Base-by-base conservation (phyloP, 306 rosid species). In the Lathyrus tuberosus region DNA sequence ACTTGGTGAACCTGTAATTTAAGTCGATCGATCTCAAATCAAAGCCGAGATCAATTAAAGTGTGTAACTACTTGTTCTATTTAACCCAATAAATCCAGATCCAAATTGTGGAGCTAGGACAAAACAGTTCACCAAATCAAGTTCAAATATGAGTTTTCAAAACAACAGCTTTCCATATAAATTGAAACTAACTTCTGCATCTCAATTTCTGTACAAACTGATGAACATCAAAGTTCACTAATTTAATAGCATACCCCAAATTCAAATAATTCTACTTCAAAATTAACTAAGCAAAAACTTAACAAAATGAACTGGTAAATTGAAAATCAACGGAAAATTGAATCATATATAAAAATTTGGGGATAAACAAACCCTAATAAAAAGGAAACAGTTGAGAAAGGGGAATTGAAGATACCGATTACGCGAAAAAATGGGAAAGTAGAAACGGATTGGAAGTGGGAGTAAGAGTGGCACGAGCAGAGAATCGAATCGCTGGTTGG, bases 361-460 rank as follows among this genome's bases (percentile, higher is more conserved):
- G 8, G 10, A 13, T 12, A 4, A 12, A 10, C 31, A 70, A 53
- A 69, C 54, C 37, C 74, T 73, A 51, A 73, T 43, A 0, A 18
- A 52, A 61, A 78, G n/a, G 20, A 58, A 41, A 56, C 2, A 46
- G 11, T 28, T 57, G 8, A n/a, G 38, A 13, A 20, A 75, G 33
- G 8, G 35, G 60, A 22, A 72, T 44, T 44, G 44, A 51, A 15
- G 14, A 13, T 79, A 79, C 83, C 79, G 62, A 67, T 72, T 18
- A 0, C 1, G 53, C 46, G 60, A 18, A 46, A 38, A 40, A 64
- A 56, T 17, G 67, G 54, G 11, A 24, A 62, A 77, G 65, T 46
- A 40, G 71, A 41, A 52, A 46, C 18, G 59, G n/a, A 60, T 35
- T 35, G 33, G 11, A 72, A 43, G 40, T 10, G 56, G 54, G 15